Evolutionary conservation across 495 filamentous ascomycete species (phyloP), one percentile per base, ranked within the genome.

Genomic region (Articulospora tetracladia): DNA sequence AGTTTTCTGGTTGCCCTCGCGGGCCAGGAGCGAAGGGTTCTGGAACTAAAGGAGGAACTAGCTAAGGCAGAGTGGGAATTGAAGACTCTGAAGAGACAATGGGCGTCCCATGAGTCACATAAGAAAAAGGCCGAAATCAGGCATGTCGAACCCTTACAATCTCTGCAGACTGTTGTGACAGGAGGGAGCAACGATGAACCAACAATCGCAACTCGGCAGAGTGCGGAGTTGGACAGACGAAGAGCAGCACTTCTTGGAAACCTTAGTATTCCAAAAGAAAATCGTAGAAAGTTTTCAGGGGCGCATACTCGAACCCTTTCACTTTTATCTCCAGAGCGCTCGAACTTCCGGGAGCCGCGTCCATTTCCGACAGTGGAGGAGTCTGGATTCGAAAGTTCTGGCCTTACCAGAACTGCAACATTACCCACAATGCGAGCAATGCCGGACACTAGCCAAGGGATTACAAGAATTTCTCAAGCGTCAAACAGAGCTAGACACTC

Each of bases 11-110:
- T 90, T 34, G 89, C 91, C 30, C 86, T 98, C 57, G 94, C 94
- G 15, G 87, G 91, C 4, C 92, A 97, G 72, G 94, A 98, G 70
- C 85, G 94, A n/a, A 85, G 84, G 53, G 93, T 98, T 6, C 75
- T 98, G 44, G 94, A 98, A 76, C 77, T 98, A 28, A 87, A 86
- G 51, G 94, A 98, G 70, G 94, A 97, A 70, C 78, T 98, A 13
- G 71, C 75, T 8, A 86, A 85, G 55, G 93, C 94, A 11, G 94
- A 98, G 68, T 69, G 72, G 3, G 91, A 97, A 32, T 75, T 98
- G 58, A 73, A 76, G 30, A 83, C 76, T 58, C 76, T 98, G 50
- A 97, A 97, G 73, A 88, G 83, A 60, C 90, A 94, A 67, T 86
- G 91, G 90, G 81, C 88, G 1, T 71, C 77, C 24, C 86, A 93